Conservation (phyloP, 257 asterid genomes). For the Eustoma russellianum region DNA sequence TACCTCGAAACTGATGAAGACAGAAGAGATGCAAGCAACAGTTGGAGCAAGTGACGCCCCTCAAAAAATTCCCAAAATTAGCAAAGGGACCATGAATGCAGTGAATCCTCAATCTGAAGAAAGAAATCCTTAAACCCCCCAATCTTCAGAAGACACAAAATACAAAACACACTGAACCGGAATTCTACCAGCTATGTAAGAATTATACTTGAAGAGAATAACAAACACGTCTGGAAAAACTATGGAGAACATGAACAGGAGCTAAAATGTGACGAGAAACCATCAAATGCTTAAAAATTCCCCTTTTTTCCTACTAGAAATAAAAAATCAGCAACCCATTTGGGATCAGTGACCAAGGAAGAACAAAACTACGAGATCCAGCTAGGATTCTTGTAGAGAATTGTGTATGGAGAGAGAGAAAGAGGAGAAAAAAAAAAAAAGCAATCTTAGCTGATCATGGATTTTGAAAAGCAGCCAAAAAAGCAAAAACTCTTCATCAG, state of each 20-base stretch:
- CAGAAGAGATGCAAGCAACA: conserved; percentile 19
- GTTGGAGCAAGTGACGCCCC: conserved; percentile 22
- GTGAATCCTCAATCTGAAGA: conserved; percentile 1
- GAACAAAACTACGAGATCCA: conserved; percentile 21
- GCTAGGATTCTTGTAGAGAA: conserved; percentile 8
- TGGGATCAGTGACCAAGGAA: conserved; percentile 13
- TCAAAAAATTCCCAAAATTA: conserved; percentile 13
- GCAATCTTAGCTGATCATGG: conserved; percentile 17
- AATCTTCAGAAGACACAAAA: neutral
- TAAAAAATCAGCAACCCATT: conserved; percentile 11
- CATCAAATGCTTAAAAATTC: neutral
- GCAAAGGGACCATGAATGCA: conserved; percentile 3
- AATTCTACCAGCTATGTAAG: neutral
- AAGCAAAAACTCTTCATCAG: neutral
- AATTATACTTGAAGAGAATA: conserved; percentile 1
- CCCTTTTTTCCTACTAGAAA: conserved; percentile 1
- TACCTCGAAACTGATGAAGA: conserved; percentile 27
- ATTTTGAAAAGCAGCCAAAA: conserved; percentile 10
- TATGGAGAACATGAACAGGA: neutral
- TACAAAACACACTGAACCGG: neutral
- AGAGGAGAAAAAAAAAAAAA: neutral
- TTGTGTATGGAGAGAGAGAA: neutral
- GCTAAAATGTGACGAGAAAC: conserved; percentile 8
- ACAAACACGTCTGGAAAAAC: conserved; percentile 6
- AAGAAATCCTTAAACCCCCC: conserved; percentile 11